Evolutionary conservation across 305 asterid species (phyloP).

Genomic region (Fraxinus platypoda): DNA sequence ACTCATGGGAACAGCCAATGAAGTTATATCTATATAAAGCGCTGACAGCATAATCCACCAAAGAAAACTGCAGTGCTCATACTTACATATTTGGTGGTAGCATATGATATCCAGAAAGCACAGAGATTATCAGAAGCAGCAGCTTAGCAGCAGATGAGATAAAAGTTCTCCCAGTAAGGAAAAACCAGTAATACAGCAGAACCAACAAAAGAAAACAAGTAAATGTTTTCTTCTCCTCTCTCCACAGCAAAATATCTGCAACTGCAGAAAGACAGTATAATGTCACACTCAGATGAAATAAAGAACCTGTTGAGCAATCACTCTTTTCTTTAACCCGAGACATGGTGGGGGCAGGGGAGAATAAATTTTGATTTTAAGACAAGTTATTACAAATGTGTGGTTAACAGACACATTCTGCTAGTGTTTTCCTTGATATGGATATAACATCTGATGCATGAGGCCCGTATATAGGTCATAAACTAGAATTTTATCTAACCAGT

Average conservation of each 20-base stretch:
- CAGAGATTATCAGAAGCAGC: slow-evolving; percentile 53
- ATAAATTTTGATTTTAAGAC: not conserved
- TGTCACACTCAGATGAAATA: slow-evolving; percentile 27
- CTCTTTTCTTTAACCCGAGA: slow-evolving; percentile 10
- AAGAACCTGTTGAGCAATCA: slow-evolving; percentile 7
- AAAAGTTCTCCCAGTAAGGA: slow-evolving; percentile 69
- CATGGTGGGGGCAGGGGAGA: not conserved
- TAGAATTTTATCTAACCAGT: not conserved
- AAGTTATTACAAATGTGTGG: not conserved
- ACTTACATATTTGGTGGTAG: slow-evolving; percentile 69
- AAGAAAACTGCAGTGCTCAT: not conserved
- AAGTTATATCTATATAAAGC: not conserved
- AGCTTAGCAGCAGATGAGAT: slow-evolving; percentile 69
- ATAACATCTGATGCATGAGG: not conserved
- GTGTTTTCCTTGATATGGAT: not conserved
- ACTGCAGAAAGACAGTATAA: slow-evolving; percentile 50
- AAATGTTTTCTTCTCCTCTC: slow-evolving; percentile 82
- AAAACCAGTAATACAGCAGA: slow-evolving; percentile 77
- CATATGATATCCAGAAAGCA: slow-evolving; percentile 58
- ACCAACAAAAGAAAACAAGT: slow-evolving; percentile 52
- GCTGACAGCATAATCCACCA: not conserved
- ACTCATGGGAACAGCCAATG: not conserved
- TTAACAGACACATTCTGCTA: not conserved
- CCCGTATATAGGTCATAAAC: not conserved
- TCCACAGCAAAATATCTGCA: slow-evolving; percentile 93